Evolutionary conservation across 2,329 filamentous ascomycete species (phyloP), one percentile per base, ranked within the genome.

Genomic region (Botryotinia convoluta): DNA sequence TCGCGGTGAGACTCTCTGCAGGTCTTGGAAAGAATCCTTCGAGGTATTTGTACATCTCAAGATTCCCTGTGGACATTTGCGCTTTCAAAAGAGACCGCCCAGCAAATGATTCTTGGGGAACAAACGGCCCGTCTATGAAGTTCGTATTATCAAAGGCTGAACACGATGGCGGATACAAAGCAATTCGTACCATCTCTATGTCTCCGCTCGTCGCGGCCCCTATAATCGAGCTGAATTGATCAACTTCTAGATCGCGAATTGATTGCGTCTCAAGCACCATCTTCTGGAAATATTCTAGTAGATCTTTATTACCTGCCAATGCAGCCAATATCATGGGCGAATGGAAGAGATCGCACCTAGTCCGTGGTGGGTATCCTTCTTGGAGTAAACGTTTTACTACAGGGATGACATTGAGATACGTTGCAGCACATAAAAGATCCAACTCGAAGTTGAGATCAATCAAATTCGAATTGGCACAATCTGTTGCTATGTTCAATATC

Each of bases 121-220:
- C 39, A n/a, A 71, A 72, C 29, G 35, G 20, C 29, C 75, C n/a
- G 42, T 69, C 68, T 10, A 57, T 12, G 45, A 75, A 70, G 10
- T 71, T 57, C 4, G 63, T 63, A 37, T 51, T 73, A 26, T 72
- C 29, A 8, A 61, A 12, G 16, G 22, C 51, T 22, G 67, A 29
- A 3, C 73, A 64, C 42, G 75, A 75, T 29, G 72, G 73, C 22
- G 73, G 71, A 44, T 73, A 76, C n/a, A 72, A 26, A 4, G 75
- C 71, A 37, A 73, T 48, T 18, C 51, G 51, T 42, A 75, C 20
- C 14, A 75, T 72, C 2, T 63, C 48, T 37, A 73, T 71, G 67
- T 76, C 74, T 71, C 65, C 72, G 26, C n/a, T 20, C 7, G 62
- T 73, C 6, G 48, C 64, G 6, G 74, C 74, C 29, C 3, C 3